phyloP scores from a whole-genome alignment of 352 stramenopile species.

The Aphanomyces euteiches region DNA sequence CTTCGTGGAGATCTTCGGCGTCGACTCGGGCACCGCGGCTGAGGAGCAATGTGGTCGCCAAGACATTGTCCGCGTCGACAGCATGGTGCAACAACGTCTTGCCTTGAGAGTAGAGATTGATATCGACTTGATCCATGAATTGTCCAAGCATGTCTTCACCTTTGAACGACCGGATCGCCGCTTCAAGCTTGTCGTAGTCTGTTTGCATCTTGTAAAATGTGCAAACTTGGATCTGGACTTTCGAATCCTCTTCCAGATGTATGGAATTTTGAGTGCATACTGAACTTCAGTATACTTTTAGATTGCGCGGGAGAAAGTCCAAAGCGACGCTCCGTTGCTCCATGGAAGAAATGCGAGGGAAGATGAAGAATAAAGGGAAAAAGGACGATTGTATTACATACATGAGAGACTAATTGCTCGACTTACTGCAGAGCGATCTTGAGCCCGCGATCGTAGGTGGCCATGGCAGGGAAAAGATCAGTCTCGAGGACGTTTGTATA shows the following conservation, averaged over 20 bases:
- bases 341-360: too few relatives aligned
- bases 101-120: slow-evolving; percentile 23
- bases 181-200: slow-evolving; percentile 9
- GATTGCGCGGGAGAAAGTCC: too few relatives aligned
- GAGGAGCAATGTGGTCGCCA: neutral
- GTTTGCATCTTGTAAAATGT: neutral
- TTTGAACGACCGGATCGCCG: neutral
- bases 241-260: too few relatives aligned
- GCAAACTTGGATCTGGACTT: neutral
- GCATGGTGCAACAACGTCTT: slow-evolving; percentile 22
- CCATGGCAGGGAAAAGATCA: slow-evolving; percentile 15
- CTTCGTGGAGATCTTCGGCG: slow-evolving; percentile 4
- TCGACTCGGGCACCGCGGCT: neutral
- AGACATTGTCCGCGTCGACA: neutral
- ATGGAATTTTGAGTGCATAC: too few relatives aligned
- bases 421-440: neutral
- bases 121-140: slow-evolving; percentile 14
- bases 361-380: too few relatives aligned
- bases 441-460: slow-evolving; percentile 24
- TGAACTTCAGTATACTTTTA: too few relatives aligned
- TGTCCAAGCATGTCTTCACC: slow-evolving; percentile 12
- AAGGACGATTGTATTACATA: too few relatives aligned
- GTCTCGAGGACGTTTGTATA: slow-evolving; percentile 20
- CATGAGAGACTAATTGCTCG: too few relatives aligned
- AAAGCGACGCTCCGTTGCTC: too few relatives aligned